Conservation (phyloP, 495 filamentous ascomycete species). For the Aspergillus egyptiacus region DNA sequence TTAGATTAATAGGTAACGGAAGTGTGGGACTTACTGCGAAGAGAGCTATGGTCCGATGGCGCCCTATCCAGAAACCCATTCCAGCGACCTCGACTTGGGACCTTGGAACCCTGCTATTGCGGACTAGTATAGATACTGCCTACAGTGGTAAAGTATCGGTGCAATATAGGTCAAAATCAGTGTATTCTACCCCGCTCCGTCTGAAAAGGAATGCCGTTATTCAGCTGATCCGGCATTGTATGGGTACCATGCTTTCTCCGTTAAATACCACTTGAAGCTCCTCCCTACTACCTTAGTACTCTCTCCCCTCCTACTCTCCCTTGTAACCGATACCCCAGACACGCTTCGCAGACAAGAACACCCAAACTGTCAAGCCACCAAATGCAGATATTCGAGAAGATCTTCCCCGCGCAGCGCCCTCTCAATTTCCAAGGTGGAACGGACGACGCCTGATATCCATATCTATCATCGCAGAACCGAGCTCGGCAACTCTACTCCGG, state of each 20-base stretch:
- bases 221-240: neutral
- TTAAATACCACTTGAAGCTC: slow-evolving; percentile 8
- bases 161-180: too few species aligned
- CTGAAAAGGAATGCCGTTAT: neutral
- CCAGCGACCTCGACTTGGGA: neutral
- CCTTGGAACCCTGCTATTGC: too few species aligned
- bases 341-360: too few species aligned
- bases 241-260: neutral
- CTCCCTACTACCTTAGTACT: too few species aligned
- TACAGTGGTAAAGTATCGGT: too few species aligned
- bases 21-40: too few species aligned
- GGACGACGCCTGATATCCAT: neutral
- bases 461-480: neutral
- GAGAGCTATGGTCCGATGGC: neutral
- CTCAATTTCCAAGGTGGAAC: slow-evolving; percentile 22
- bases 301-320: neutral
- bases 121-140: too few species aligned
- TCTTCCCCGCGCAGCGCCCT: slow-evolving; percentile 17
- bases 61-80: neutral
- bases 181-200: neutral
- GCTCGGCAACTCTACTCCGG: too few species aligned
- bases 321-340: neutral
- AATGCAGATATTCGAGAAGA: slow-evolving; percentile 22
- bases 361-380: too few species aligned
- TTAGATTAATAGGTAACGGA: too few species aligned